Base-by-base conservation (phyloP, 2,329 filamentous ascomycete genomes). In the Ophiognomonia clavigignenti-juglandacearum region DNA sequence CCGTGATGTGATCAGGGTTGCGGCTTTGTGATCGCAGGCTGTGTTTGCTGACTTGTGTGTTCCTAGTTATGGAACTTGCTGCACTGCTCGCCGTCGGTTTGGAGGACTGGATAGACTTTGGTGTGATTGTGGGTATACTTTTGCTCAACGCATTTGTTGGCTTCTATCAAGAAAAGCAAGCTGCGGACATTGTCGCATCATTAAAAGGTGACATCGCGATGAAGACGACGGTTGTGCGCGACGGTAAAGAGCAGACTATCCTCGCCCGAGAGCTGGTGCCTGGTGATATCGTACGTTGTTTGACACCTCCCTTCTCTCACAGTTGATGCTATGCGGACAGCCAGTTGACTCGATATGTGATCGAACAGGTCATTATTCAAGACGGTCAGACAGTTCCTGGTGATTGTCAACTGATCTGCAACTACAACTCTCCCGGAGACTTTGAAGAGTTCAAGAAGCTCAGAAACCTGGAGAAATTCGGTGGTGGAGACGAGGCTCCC, bases 161-260 rank as follows among this genome's bases (percentile, higher is more conserved):
- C 75, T 87, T 82, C 82, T 86, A 86, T 67, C 83, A 87, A 65
- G 83, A 87, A 67, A 86, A 86, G 72, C 82, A 86, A 67, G 83
- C 83, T 59, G 83, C 83, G 61, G 83, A 87, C 67, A 82, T 86
- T 61, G 82, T 85, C 59, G 83, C 83, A 47, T 77, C 72, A 52
- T 69, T 86, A 54, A 86, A 86, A 73, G 83, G 83, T 72, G 83
- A 87, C 61, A 87, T 87, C 62, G 83, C 83, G 60, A 83, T 86
- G 80, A 83, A 82, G 70, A 77, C 81, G 44, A 73, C 72, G 54
- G 81, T 84, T 59, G 68, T 86, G 59, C 82, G 83, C 62, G 75
- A 85, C 63, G 82, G 83, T 57, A 70, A 74, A 54, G 80, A 85
- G 68, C 67, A 77, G 56, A 77, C 82, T 53, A 83, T 86, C 66